These are phyloP conservation scores for Pleurotus tuoliensis DNA, from an alignment of 768 basidiomycete species.

Conservation along the genomic window DNA sequence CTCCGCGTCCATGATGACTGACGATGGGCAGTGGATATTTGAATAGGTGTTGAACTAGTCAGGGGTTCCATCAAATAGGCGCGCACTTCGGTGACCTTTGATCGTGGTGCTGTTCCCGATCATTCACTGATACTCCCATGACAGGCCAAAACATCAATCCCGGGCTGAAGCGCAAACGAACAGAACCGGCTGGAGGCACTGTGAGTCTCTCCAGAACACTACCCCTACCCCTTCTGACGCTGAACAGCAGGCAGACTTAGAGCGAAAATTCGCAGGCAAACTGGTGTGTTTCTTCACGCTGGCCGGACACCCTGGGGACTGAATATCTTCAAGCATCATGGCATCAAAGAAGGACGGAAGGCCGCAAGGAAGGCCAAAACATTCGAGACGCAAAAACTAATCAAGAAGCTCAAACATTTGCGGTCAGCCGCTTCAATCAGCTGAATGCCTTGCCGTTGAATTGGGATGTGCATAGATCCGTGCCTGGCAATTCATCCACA, in stretches of 20 bases:
- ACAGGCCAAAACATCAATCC: constrained; percentile 13
- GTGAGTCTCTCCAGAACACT: background rate
- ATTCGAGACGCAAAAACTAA: constrained; percentile 78
- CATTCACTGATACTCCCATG: background rate
- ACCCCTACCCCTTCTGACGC: background rate
- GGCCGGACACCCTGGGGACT: background rate
- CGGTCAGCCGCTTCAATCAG: constrained; percentile 37
- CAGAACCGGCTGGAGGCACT: background rate
- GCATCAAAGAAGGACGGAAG: constrained; percentile 66
- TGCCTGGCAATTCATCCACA: constrained; percentile 23
- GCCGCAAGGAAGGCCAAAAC: constrained; percentile 77
- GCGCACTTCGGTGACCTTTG: no score
- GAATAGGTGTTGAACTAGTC: no score
- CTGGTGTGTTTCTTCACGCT: constrained; percentile 37
- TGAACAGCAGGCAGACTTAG: constrained; percentile 32
- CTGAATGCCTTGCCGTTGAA: background rate
- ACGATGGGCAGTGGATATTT: no score
- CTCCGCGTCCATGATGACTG: constrained; percentile 14
- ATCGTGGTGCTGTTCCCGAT: no score
- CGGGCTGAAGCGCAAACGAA: constrained; percentile 10
- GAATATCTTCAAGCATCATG: constrained; percentile 56
- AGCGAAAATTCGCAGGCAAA: constrained; percentile 45
- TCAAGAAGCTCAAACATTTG: constrained; percentile 74
- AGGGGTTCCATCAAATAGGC: background rate
- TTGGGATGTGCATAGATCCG: no score